Evolutionary conservation across 768 basidiomycete genomes (phyloP).

Genomic region (Tulasnella sp.): DNA sequence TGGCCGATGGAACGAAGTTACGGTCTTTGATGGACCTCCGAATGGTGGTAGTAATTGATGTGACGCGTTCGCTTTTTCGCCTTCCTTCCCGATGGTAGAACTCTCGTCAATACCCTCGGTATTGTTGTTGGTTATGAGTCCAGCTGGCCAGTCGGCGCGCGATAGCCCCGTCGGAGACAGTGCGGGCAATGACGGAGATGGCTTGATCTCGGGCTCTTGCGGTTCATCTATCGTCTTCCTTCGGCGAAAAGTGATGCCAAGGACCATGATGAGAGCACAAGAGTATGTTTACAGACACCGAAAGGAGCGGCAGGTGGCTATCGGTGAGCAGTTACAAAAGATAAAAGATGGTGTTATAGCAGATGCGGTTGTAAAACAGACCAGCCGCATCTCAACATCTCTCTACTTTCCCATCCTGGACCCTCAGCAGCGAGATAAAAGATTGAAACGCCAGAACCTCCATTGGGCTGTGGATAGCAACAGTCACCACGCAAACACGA

Average conservation of each 20-base stretch:
- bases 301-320: too few relatives aligned
- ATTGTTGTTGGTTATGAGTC: constrained; percentile 54
- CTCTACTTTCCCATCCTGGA: too few relatives aligned
- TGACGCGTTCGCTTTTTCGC: constrained; percentile 5
- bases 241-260: constrained; percentile 19
- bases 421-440: too few relatives aligned
- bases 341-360: too few relatives aligned
- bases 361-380: too few relatives aligned
- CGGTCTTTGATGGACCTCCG: constrained; percentile 4
- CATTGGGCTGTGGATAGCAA: too few relatives aligned
- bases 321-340: too few relatives aligned
- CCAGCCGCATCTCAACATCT: too few relatives aligned
- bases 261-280: constrained; percentile 14
- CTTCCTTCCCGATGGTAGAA: background rate
- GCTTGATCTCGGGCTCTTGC: constrained; percentile 40
- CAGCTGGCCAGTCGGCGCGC: constrained; percentile 56
- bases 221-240: constrained; percentile 32
- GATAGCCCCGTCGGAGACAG: constrained; percentile 53
- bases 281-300: too few relatives aligned
- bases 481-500: too few relatives aligned
- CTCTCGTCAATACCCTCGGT: constrained; percentile 19
- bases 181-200: constrained; percentile 75
- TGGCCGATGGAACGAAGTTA: background rate
- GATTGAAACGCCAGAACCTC: too few relatives aligned
- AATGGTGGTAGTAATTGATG: background rate